phyloP scores from a whole-genome alignment of 176 grass and related monocot species.

The Avena atlantica region DNA sequence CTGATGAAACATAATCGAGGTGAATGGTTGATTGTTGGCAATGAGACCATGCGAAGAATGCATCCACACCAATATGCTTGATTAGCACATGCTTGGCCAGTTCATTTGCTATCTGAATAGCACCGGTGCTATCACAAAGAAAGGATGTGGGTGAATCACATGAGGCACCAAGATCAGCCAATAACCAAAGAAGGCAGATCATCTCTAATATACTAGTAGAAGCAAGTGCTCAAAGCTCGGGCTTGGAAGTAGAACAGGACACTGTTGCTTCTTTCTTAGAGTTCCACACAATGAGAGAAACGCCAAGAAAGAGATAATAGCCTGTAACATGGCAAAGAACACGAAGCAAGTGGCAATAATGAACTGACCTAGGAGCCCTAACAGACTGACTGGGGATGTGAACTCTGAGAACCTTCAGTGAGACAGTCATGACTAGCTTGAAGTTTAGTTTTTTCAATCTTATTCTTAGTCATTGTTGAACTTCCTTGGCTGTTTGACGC shows the following conservation, averaged over 20 bases:
- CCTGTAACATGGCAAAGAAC: neutral
- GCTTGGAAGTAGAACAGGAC: too few relatives aligned
- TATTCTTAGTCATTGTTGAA: conserved; percentile 45
- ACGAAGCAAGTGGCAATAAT: neutral
- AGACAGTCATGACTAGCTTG: conserved; percentile 44
- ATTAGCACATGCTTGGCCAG: neutral
- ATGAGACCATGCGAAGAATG: neutral
- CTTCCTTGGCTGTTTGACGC: conserved; percentile 46
- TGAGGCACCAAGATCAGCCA: neutral
- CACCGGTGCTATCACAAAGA: neutral
- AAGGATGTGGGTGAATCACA: neutral
- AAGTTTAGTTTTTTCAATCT: conserved; percentile 53
- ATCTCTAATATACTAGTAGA: neutral
- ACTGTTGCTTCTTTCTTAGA: too few relatives aligned
- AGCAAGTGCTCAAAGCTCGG: neutral
- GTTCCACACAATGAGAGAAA: too few relatives aligned
- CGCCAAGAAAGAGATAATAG: too few relatives aligned
- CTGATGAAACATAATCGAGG: neutral
- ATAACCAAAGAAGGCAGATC: neutral
- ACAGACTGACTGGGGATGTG: neutral
- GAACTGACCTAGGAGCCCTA: neutral
- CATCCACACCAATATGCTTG: neutral
- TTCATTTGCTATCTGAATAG: neutral
- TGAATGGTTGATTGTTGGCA: neutral
- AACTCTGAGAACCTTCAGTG: conserved; percentile 48